Conservation (phyloP, 257 asterid genomes). For the Phtheirospermum japonicum region DNA sequence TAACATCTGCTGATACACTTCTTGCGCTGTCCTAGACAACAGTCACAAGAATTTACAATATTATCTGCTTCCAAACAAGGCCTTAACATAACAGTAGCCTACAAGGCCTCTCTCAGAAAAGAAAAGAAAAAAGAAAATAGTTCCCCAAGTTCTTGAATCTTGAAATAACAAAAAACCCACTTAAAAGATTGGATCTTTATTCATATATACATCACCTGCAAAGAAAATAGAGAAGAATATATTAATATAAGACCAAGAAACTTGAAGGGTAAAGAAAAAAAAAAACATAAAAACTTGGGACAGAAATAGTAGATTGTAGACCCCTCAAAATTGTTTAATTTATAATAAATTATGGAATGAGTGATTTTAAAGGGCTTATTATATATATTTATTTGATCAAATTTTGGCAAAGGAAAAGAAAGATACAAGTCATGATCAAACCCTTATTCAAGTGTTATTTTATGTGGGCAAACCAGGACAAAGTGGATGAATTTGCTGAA, state of each 20-base stretch:
- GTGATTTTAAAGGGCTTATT: conserved; percentile 27
- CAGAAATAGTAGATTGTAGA: conserved; percentile 33
- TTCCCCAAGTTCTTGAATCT: conserved; percentile 22
- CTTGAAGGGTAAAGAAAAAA: neutral
- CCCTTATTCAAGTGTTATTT: conserved; percentile 50
- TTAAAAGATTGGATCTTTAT: conserved; percentile 31
- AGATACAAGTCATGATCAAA: conserved; percentile 33
- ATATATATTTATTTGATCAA: conserved; percentile 20
- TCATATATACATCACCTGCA: conserved; percentile 26
- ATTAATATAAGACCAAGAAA: conserved; percentile 28
- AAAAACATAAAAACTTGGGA: conserved; percentile 20
- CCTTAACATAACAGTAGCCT: conserved; percentile 73
- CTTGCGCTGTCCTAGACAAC: conserved; percentile 61
- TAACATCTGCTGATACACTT: conserved; percentile 65
- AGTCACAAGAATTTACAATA: conserved; percentile 55
- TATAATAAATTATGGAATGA: conserved; percentile 49
- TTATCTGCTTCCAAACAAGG: conserved; percentile 25
- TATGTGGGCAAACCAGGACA: conserved; percentile 50
- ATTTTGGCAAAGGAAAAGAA: conserved; percentile 26
- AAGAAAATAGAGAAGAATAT: conserved; percentile 14
- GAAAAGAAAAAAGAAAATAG: neutral
- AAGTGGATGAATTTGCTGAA: conserved; percentile 35
- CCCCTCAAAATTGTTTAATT: conserved; percentile 42
- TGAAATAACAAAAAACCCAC: conserved; percentile 11
- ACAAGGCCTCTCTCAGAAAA: conserved; percentile 21